A percentile compares a stretch with the other conserved stretches of the same genome.
Evolutionary conservation across 2,329 filamentous ascomycete genomes (phyloP).

Genomic region (Aspergillus quadrilineatus): DNA sequence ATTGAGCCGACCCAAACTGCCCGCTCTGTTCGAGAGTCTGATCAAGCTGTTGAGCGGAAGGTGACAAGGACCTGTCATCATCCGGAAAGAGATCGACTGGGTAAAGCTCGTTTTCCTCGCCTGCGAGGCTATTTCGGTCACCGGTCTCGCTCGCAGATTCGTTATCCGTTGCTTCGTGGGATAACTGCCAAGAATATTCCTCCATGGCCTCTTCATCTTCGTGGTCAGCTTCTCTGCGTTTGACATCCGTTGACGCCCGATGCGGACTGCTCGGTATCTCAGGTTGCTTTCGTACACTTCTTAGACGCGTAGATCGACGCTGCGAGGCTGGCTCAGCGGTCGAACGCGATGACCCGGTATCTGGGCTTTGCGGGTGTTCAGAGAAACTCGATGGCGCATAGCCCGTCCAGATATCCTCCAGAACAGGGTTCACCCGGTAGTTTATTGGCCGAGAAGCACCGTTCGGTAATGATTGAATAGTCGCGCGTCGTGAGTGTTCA

Average conservation of each 20-base stretch:
- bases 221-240: neutral
- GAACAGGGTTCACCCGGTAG: neutral
- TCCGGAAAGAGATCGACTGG: conserved; percentile 12
- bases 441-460: neutral
- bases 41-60: neutral
- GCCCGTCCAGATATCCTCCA: neutral
- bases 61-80: neutral
- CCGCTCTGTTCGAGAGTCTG: conserved; percentile 1
- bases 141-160: neutral
- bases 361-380: neutral
- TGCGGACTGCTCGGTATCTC: neutral
- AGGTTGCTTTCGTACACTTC: neutral
- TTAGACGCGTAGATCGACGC: conserved; percentile 15
- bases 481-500: neutral
- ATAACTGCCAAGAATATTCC: neutral
- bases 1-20: neutral
- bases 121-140: neutral
- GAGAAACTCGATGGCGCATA: neutral
- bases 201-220: neutral
- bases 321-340: conserved; percentile 8
- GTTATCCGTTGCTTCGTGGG: neutral
- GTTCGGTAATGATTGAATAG: neutral
- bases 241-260: neutral
- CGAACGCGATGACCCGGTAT: neutral
- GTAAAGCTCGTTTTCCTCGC: neutral